phyloP scores from a whole-genome alignment of 768 basidiomycete species.

The Auriscalpium orientale region DNA sequence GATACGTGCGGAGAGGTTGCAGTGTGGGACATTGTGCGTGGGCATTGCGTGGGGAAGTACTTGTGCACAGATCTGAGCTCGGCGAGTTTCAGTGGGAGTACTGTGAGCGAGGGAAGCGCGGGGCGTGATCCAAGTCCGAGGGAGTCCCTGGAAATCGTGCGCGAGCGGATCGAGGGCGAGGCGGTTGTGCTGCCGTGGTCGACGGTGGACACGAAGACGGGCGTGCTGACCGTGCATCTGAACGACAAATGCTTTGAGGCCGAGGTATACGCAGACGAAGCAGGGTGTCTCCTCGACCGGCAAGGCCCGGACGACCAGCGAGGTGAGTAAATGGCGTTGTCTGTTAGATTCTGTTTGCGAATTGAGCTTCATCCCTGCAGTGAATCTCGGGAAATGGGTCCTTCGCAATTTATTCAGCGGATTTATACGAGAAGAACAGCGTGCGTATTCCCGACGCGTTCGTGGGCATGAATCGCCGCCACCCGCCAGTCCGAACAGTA shows the following conservation, averaged over 20 bases:
- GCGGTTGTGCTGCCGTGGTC: slow-evolving; percentile 83
- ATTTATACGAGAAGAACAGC: slow-evolving; percentile 67
- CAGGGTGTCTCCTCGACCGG: slow-evolving; percentile 56
- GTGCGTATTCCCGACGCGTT: slow-evolving; percentile 20
- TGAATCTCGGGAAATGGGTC: slow-evolving; percentile 91
- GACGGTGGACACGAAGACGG: slow-evolving; percentile 82
- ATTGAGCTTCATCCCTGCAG: slow-evolving; percentile 28
- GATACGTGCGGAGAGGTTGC: slow-evolving; percentile 85
- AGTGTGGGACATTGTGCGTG: slow-evolving; percentile 86
- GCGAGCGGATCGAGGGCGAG: slow-evolving; percentile 92
- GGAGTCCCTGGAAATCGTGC: slow-evolving; percentile 81
- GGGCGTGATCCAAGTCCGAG: slow-evolving; percentile 57
- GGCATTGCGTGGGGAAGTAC: slow-evolving; percentile 68
- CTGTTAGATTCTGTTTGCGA: neutral
- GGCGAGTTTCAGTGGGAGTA: slow-evolving; percentile 43
- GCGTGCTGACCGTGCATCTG: slow-evolving; percentile 80
- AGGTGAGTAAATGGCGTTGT: slow-evolving; percentile 39
- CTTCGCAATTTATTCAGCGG: slow-evolving; percentile 77
- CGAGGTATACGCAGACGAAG: slow-evolving; percentile 92
- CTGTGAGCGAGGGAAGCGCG: slow-evolving; percentile 25
- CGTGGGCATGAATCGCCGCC: slow-evolving; percentile 5
- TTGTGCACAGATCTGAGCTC: slow-evolving; percentile 55
- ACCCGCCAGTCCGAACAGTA: neutral
- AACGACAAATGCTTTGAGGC: slow-evolving; percentile 88
- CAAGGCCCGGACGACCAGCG: slow-evolving; percentile 73